Evolutionary conservation across 306 rosid genomes (phyloP), one percentile per base, ranked within the genome.

Genomic region (Pueraria montana): DNA sequence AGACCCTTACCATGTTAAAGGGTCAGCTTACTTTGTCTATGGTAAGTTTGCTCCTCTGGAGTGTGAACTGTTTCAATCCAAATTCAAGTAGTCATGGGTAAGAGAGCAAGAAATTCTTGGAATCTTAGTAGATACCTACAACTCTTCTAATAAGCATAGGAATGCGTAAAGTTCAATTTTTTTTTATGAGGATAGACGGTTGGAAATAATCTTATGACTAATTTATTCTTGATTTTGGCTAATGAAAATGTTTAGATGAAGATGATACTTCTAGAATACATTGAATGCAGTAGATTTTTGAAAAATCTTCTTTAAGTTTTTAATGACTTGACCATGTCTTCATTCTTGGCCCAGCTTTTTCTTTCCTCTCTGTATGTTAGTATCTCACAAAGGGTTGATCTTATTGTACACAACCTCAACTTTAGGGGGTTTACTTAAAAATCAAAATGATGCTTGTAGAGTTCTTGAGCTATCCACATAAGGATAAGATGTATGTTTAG

Each of bases 21-120:
- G 99, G 96, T 48, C 96, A 93, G 58, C 97, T 96, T 88, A 78
- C 96, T 59, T 80, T 93, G 88, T 90, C 92, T 78, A 90, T 69
- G 79, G 99, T 96, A 88, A 92, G 98, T 89, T 64, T 77, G 56
- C 84, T 84, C 5, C 27, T 36, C 80, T 78, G 18, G 23, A 5
- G 9, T 64, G 26, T 74, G 59, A 77, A 43, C 69, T 72, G 7
- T 73, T 86, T 81, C 48, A 23, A 14, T 36, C 65, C 23, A 4
- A 72, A 52, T 58, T 80, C 65, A 42, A 42, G 43, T 30, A 45
- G 36, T 17, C 45, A 18, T 6, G 30, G 18, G 38, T 69, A 63
- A 59, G 82, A 38, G 58, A 5, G 48, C 21, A 52, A 36, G 48
- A 26, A 18, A 26, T 17, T 59, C 36, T 65, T 63, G 5, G 46